A percentile compares a stretch with the other conserved stretches of the same genome.
phyloP scores from a whole-genome alignment of 176 grass and related monocot genomes.

The sorghum (Sorghum bicolor) region Sorghum_bicolor_NCBIv3 NC_012875.2:48008001-48008500 shows the following conservation, averaged over 20 bases:
- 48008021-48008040: not conserved
- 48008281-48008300: not conserved
- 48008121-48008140: not conserved
- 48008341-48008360: slow-evolving; percentile 20
- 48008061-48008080: not conserved
- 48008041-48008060: not conserved
- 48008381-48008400: slow-evolving; percentile 35
- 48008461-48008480: not conserved
- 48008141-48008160: not conserved
- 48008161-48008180: not conserved
- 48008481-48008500: slow-evolving; percentile 5
- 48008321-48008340: not conserved
- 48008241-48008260: not conserved
- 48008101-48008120: not conserved
- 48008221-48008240: not conserved
- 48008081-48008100: not conserved
- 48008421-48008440: slow-evolving; percentile 24
- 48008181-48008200: not conserved
- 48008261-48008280: not conserved
- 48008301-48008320: slow-evolving; percentile 13
- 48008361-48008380: slow-evolving; percentile 28
- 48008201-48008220: not conserved
- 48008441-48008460: slow-evolving; percentile 4
- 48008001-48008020: not conserved
- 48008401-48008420: not conserved